Evolutionary conservation across 140 eudicot species (phyloP), one percentile per base, ranked within the genome.

Genomic region (Bidens hawaiensis): DNA sequence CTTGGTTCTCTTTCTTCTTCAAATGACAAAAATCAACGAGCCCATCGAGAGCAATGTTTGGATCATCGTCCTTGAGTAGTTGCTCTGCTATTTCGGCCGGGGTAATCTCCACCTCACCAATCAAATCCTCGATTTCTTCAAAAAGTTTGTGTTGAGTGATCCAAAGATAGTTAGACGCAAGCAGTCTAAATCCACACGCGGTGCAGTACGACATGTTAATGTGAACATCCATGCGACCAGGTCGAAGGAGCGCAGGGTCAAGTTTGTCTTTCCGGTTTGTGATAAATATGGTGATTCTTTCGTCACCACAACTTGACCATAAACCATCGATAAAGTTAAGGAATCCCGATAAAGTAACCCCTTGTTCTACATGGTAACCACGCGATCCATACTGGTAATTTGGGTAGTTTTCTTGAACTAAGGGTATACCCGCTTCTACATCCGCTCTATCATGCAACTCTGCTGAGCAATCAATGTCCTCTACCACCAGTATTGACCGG

Each of bases 21-120:
- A 48, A 15, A 62, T 75, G 70, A 2, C 80, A 79, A 43, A 79
- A 69, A 45, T 71, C 64, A 13, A 81, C 6, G 2, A 87, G 67
- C 1, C 82, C 85, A 3, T 43, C 45, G 5, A 87, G 80, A 5
- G 80, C 74, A 22, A 31, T 12, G 13, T 78, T 76, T 1, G 70
- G 67, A 42, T 87, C 77, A 9, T 79, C 78, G 12, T 65, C 68
- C 18, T 75, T 78, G 62, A 50, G 57, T 11, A 50, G n/a, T n/a
- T n/a, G n/a, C n/a, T n/a, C n/a, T n/a, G n/a, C n/a, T n/a, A n/a
- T 60, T 64, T 86, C 89, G 1, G 87, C 87, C 12, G 87, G 87
- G 6, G 90, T 82, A 28, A 71, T 68, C 19, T 77, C 36, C 0
- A 53, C 48, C 15, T 60, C 19, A 3, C 50, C 38, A 0, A 83